Evolutionary conservation across 2,329 filamentous ascomycete genomes (phyloP).

Genomic region (Aureobasidium namibiae): DNA sequence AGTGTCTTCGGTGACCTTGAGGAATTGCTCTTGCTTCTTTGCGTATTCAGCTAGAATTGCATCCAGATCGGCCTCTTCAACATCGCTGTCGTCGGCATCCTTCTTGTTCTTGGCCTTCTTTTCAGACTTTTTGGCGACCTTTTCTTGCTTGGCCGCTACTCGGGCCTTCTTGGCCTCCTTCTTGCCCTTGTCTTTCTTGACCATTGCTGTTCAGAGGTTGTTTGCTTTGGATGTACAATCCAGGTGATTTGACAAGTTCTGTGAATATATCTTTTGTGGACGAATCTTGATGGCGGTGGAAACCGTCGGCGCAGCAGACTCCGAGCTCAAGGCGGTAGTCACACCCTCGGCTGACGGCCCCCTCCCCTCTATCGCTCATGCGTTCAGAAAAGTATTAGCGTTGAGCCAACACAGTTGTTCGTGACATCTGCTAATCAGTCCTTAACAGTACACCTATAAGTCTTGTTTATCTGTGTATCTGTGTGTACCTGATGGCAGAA

Average conservation of each 20-base stretch:
- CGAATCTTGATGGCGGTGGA: conserved; percentile 5
- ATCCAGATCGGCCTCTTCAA: conserved; percentile 87
- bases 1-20: conserved; percentile 81
- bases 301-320: not conserved
- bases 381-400: not conserved
- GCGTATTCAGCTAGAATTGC: conserved; percentile 88
- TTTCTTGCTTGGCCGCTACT: conserved; percentile 43
- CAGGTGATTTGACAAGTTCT: not conserved
- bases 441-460: no score
- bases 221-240: not conserved
- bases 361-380: not conserved
- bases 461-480: no score
- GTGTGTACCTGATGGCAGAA: no score
- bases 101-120: conserved; percentile 78
- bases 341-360: not conserved
- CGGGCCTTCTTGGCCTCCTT: conserved; percentile 37
- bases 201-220: not conserved
- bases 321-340: not conserved
- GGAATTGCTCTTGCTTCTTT: conserved; percentile 82
- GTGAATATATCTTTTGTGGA: not conserved
- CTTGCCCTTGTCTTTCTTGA: conserved; percentile 47
- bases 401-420: not conserved
- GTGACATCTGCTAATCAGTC: no score
- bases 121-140: conserved; percentile 64
- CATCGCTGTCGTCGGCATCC: conserved; percentile 71